Evolutionary conservation across 371 early-diverging fungal species (phyloP), one percentile per base, ranked within the genome.

Genomic region (Lichtheimia corymbifera): DNA sequence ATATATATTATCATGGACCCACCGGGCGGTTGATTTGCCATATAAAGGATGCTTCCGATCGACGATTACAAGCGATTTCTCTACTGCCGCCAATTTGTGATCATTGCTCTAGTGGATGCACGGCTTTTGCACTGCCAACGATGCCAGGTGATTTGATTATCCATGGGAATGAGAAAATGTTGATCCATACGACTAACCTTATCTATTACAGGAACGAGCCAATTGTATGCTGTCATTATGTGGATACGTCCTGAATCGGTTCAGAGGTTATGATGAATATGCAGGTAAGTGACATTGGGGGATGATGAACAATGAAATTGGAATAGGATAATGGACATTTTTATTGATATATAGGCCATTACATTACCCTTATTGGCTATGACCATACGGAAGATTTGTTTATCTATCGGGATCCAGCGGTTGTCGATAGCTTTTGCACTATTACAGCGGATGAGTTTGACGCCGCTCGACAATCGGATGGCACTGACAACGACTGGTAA

Each of bases 21-120:
- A 12, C 2, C 2, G n/a, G 59, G 11, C 35, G 35, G 35, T 35
- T 35, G 18, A 22, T 47, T 47, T 47, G n/a, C n/a, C 47, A 17
- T 22, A 47, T 18, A 47, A 47, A 85, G 86, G 73, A 78, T 81
- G 35, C 77, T 94, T 15, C 84, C 90, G 5, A 70, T 91, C 63
- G 88, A 91, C 50, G 93, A 93, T 65, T 86, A 90, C 63, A 83
- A 88, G 53, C 83, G 93, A 18, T 94, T 94, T 61, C 67, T 94
- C 40, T 80, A 83, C 45, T 85, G 86, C 50, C 83, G 81, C 54
- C 73, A 83, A 42, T 94, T 88, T 63, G 93, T 84, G 2, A 82
- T 89, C 53, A 77, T 94, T 24, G 72, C 92, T 9, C 78, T 94
- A 1, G 91, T 93, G 45, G 89, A 94, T 76, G 80, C 86, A 27